These are phyloP conservation scores for Hanseniaspora hatyaiensis DNA, from an alignment of 805 yeast genomes.

Conservation along the genomic window DNA sequence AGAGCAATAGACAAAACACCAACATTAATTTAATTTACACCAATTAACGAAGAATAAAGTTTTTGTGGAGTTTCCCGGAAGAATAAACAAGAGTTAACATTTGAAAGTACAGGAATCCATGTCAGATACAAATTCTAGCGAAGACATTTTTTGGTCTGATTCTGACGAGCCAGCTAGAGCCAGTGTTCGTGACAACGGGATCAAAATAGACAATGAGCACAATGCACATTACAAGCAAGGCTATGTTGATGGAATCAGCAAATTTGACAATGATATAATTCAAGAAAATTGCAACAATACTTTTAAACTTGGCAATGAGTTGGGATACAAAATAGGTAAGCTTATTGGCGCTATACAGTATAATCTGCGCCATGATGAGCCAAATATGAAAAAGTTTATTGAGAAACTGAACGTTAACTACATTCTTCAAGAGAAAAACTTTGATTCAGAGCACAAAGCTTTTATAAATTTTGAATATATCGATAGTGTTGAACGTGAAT, in stretches of 20 bases:
- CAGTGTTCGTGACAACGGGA: too few species aligned
- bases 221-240: conserved; percentile 69
- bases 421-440: conserved; percentile 44
- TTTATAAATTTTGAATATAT: conserved; percentile 29
- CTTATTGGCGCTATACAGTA: conserved; percentile 45
- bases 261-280: conserved; percentile 53
- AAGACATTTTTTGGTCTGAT: conserved; percentile 7
- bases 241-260: conserved; percentile 65
- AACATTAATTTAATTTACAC: too few species aligned
- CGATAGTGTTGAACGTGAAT: conserved; percentile 35
- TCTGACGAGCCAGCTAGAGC: not conserved
- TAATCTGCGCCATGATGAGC: conserved; percentile 17
- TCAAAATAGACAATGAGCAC: conserved; percentile 31
- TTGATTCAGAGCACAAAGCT: conserved; percentile 37
- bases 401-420: conserved; percentile 48
- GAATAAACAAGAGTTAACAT: too few species aligned
- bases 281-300: conserved; percentile 77
- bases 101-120: too few species aligned
- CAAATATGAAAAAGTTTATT: conserved; percentile 26
- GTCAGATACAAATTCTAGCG: too few species aligned
- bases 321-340: conserved; percentile 58
- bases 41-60: too few species aligned
- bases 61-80: too few species aligned
- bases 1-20: too few species aligned
- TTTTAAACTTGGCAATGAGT: conserved; percentile 58